Conservation (phyloP, 495 filamentous ascomycete species). For the Wilcoxina mikolae region DNA sequence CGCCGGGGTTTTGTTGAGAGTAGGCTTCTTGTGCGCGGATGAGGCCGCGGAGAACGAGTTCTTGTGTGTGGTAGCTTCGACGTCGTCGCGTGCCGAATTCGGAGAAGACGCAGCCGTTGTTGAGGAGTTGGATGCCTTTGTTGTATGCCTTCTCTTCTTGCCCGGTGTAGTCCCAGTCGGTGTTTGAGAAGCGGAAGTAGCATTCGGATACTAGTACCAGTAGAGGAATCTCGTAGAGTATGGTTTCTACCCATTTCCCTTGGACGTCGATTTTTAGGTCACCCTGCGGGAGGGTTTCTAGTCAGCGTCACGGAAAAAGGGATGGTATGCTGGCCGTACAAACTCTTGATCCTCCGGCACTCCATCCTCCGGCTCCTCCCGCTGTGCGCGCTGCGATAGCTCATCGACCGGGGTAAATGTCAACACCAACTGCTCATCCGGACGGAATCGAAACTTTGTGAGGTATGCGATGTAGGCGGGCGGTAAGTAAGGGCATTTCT, state of each 20-base stretch:
- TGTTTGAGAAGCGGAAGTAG: slow-evolving; percentile 90
- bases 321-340: slow-evolving; percentile 8
- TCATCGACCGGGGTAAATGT: slow-evolving; percentile 52
- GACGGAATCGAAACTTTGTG: slow-evolving; percentile 61
- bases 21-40: slow-evolving; percentile 55
- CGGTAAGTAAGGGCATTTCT: slow-evolving; percentile 67
- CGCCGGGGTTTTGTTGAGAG: slow-evolving; percentile 34
- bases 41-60: slow-evolving; percentile 74
- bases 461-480: slow-evolving; percentile 66
- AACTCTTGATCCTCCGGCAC: slow-evolving; percentile 10
- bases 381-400: slow-evolving; percentile 42
- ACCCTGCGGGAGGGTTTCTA: slow-evolving; percentile 39
- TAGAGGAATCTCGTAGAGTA: slow-evolving; percentile 92
- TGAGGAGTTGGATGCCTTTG: slow-evolving; percentile 62
- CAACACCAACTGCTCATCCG: slow-evolving; percentile 60
- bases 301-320: not conserved
- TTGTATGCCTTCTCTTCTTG: slow-evolving; percentile 69
- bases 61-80: slow-evolving; percentile 83
- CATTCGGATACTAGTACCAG: slow-evolving; percentile 85
- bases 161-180: slow-evolving; percentile 67
- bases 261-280: slow-evolving; percentile 56
- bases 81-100: slow-evolving; percentile 85
- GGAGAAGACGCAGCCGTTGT: slow-evolving; percentile 74
- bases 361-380: slow-evolving; percentile 38
- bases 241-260: slow-evolving; percentile 85